Conservation (phyloP, 2,329 filamentous ascomycete species). For the Fusarium scirpi region DNA sequence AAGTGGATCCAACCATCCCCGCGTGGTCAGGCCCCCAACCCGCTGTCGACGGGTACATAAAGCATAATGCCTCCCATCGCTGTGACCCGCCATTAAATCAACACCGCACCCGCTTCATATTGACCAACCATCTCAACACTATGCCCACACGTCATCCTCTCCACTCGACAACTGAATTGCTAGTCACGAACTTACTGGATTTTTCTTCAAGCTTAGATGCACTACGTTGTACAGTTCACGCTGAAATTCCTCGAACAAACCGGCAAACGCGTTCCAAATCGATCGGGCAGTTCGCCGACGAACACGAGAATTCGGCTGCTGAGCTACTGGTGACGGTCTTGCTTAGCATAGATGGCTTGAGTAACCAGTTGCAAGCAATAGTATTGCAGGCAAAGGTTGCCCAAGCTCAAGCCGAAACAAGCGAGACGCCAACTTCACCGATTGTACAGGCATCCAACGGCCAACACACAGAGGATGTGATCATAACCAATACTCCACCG, state of each 20-base stretch:
- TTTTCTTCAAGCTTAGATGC: not conserved
- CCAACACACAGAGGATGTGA: constrained; percentile 1
- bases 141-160: not conserved
- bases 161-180: not conserved
- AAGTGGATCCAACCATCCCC: not conserved
- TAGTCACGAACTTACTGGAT: not conserved
- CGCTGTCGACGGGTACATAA: not conserved
- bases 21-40: not conserved
- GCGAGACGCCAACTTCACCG: not conserved
- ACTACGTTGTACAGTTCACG: not conserved
- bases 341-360: not conserved
- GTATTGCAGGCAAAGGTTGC: not conserved
- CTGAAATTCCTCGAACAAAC: not conserved
- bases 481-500: not conserved
- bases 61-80: not conserved
- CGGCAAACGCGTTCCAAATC: not conserved
- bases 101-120: not conserved
- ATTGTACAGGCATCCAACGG: not conserved
- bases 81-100: not conserved
- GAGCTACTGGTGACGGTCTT: not conserved
- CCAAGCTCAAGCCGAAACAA: not conserved
- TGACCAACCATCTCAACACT: not conserved
- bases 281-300: not conserved
- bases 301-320: too few relatives aligned
- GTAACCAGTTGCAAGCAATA: not conserved